Base-by-base conservation (phyloP, 2,329 filamentous ascomycete genomes). In the Aspergillus sp. region DNA sequence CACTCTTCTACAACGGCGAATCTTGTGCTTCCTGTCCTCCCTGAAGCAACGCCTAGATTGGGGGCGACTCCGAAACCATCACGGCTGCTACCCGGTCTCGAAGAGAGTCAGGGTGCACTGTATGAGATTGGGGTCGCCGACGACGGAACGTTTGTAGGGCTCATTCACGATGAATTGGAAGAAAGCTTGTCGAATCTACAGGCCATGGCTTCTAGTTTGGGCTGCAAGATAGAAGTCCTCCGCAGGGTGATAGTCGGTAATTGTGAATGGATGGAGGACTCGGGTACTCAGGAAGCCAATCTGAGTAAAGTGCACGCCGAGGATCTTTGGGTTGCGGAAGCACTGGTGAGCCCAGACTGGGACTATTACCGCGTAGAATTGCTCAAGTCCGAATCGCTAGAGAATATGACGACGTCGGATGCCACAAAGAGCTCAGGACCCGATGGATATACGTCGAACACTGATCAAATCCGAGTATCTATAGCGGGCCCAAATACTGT, bases 71-170 rank as follows among this genome's bases (percentile, higher is more conserved):
- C 78, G 23, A 80, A 81, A 62, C 82, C 83, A 7, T 78, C 79
- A 43, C 82, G 80, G 50, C 75, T 87, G 33, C 74, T 86, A 12
- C 84, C 93, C 2, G 92, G 95, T 0, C 79, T 99, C 8, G 93
- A 98, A 71, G 93, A 96, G 71, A 97, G 92, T 15, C 89, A 91
- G 64, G 95, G 95, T 5, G 95, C 95, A 1, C 76, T 98, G 50
- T 99, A 99, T 67, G 93, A 99, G 73, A 96, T 99, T 72, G 95
- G 95, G 0, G 92, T 99, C 9, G 90, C 93, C 27, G 95, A 99
- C 72, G 92, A 98, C 76, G 95, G 95, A 7, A 91, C 89, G 0
- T 86, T 99, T 57, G 86, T 96, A 43, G 95, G 95, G 0, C 80
- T 99, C 47, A 90, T 91, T 2, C 86, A 90, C 63, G 92, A 97